Percentiles rank a stretch among this genome's conserved stretches.
Conservation (phyloP, 495 filamentous ascomycete genomes). For the Xylaria telfairii region DNA sequence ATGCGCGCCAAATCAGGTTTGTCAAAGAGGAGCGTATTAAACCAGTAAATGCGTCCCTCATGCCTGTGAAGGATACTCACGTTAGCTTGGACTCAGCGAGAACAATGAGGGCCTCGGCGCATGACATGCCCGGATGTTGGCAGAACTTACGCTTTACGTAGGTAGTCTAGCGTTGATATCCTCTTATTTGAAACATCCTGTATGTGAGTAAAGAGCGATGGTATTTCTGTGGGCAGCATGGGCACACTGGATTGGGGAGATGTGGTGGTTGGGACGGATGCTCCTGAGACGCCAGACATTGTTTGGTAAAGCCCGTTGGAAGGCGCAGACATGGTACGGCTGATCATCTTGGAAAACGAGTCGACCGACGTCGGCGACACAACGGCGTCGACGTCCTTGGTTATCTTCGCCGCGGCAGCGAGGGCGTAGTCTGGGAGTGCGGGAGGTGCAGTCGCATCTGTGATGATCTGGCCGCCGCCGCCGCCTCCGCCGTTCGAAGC, state of each 20-base stretch:
- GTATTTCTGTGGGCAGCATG: conserved; percentile 39
- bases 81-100: conserved; percentile 28
- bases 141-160: conserved; percentile 80
- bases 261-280: conserved; percentile 31
- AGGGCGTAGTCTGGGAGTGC: conserved; percentile 49
- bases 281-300: conserved; percentile 30
- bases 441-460: conserved; percentile 46
- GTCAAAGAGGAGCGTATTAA: conserved; percentile 92
- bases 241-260: conserved; percentile 34
- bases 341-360: conserved; percentile 53
- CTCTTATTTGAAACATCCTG: conserved; percentile 89
- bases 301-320: conserved; percentile 37
- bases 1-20: conserved; percentile 79
- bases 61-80: conserved; percentile 61
- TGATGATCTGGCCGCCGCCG: conserved; percentile 35
- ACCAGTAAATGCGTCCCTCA: conserved; percentile 95
- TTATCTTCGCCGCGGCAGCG: conserved; percentile 47
- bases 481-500: conserved; percentile 36
- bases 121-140: neutral
- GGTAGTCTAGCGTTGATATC: conserved; percentile 94
- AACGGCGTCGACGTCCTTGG: conserved; percentile 40
- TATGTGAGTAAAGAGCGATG: conserved; percentile 74
- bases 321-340: conserved; percentile 42
- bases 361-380: conserved; percentile 43
- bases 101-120: conserved; percentile 13